phyloP scores from a whole-genome alignment of 805 yeast genomes.

The Teunomyces aglyptinius region DNA sequence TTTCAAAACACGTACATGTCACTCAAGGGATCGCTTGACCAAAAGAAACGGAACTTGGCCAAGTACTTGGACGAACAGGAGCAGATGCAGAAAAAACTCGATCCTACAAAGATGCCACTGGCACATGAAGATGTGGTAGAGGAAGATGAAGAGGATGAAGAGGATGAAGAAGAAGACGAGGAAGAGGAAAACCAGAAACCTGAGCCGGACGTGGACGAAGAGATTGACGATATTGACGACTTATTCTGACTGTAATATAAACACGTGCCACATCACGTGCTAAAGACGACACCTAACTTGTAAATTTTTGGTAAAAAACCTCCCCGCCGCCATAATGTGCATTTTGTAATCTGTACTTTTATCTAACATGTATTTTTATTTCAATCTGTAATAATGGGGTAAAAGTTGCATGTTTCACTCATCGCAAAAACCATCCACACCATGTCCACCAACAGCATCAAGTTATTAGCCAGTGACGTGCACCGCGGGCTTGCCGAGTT shows the following conservation, averaged over 20 bases:
- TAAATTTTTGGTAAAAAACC: too few species aligned
- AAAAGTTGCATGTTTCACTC: too few species aligned
- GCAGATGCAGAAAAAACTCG: constrained; percentile 22
- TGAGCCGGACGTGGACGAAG: constrained; percentile 15
- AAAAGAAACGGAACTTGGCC: constrained; percentile 66
- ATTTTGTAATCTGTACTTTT: too few species aligned
- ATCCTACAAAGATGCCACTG: constrained; percentile 22
- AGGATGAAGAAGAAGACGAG: constrained; percentile 13
- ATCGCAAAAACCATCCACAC: constrained; percentile 6
- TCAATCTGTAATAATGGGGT: not conserved
- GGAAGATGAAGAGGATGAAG: constrained; percentile 16
- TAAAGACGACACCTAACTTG: too few species aligned
- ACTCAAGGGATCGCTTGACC: constrained; percentile 76
- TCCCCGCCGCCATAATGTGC: too few species aligned
- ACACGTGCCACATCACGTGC: not conserved
- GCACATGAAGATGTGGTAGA: constrained; percentile 3
- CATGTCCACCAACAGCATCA: constrained; percentile 74
- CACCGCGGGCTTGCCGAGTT: constrained; percentile 68
- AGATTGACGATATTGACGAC: constrained; percentile 39
- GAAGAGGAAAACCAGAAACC: constrained; percentile 24
- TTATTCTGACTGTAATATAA: constrained; percentile 21
- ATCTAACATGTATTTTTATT: too few species aligned
- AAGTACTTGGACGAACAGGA: constrained; percentile 27
- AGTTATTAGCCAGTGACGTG: constrained; percentile 64
- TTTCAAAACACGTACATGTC: constrained; percentile 77